Conservation (phyloP, 2,329 filamentous ascomycete species). For the Conoideocrella luteorostrata region DNA sequence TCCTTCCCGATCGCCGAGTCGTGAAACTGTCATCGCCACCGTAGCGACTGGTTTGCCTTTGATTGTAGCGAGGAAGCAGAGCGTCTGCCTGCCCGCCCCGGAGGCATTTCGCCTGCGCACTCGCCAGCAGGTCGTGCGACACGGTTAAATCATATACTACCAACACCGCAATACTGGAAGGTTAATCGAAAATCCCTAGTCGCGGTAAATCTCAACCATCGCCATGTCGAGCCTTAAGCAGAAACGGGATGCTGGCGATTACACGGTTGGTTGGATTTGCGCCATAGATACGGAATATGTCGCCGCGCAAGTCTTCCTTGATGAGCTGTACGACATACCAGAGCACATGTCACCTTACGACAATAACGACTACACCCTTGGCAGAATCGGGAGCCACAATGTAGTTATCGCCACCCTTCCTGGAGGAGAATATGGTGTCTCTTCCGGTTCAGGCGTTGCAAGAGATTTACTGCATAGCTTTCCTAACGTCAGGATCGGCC, state of each 20-base stretch:
- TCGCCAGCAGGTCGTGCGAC: no score
- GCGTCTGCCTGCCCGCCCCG: no score
- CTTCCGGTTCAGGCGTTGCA: conserved; percentile 18
- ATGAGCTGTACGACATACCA: conserved; percentile 20
- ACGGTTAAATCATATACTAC: no score
- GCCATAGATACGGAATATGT: conserved; percentile 29
- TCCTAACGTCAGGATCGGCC: conserved; percentile 21
- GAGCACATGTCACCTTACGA: conserved; percentile 20
- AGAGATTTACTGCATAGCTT: conserved; percentile 23
- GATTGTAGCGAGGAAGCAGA: no score
- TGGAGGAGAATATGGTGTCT: conserved; percentile 12
- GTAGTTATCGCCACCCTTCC: conserved; percentile 16
- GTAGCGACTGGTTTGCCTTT: no score
- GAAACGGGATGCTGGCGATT: conserved; percentile 11
- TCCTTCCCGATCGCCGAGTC: no score
- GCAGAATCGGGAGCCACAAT: conserved; percentile 14
- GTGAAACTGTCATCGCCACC: no score
- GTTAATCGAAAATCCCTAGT: no score
- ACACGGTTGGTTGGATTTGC: conserved; percentile 40
- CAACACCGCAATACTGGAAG: no score
- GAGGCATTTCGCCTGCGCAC: no score
- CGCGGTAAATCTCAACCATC: background rate
- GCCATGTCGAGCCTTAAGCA: background rate
- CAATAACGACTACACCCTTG: conserved; percentile 13
- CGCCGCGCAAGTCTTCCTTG: conserved; percentile 32